These are phyloP conservation scores for Suillus paluster DNA, from an alignment of 768 basidiomycete genomes.

Conservation along the genomic window DNA sequence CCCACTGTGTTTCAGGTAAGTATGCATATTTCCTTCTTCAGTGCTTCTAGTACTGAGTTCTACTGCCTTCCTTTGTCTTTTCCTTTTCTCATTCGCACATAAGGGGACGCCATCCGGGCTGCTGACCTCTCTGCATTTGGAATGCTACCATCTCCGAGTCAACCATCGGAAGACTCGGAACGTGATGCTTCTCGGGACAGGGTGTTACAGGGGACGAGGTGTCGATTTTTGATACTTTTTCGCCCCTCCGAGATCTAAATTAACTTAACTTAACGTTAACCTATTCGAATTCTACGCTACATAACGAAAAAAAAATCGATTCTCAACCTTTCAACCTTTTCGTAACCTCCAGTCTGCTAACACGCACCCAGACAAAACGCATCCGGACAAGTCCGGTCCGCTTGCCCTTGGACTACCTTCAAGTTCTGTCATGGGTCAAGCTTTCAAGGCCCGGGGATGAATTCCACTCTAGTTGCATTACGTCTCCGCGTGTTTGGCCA, in stretches of 20 bases:
- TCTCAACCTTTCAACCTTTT: too few species aligned
- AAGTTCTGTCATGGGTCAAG: not conserved
- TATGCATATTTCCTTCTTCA: not conserved
- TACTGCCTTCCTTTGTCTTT: too few species aligned
- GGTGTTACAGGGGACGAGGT: not conserved
- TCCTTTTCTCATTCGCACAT: too few species aligned
- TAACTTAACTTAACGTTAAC: not conserved
- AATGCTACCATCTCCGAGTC: too few species aligned
- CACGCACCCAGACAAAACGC: too few species aligned
- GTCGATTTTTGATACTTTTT: not conserved
- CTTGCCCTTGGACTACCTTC: not conserved
- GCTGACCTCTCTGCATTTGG: not conserved
- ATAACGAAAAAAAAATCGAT: too few species aligned
- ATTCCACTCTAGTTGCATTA: not conserved
- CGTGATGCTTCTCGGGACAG: not conserved
- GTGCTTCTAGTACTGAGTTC: too few species aligned
- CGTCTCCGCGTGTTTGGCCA: not conserved
- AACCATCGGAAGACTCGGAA: too few species aligned
- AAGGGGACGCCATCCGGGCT: too few species aligned
- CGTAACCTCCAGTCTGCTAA: too few species aligned
- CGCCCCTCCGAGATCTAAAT: not conserved
- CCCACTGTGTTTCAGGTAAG: not conserved
- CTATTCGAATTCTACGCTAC: too few species aligned
- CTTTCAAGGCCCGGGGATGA: not conserved
- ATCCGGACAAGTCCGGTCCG: not conserved